Evolutionary conservation across 768 basidiomycete genomes (phyloP).

Genomic region (Phallus indusiatus): DNA sequence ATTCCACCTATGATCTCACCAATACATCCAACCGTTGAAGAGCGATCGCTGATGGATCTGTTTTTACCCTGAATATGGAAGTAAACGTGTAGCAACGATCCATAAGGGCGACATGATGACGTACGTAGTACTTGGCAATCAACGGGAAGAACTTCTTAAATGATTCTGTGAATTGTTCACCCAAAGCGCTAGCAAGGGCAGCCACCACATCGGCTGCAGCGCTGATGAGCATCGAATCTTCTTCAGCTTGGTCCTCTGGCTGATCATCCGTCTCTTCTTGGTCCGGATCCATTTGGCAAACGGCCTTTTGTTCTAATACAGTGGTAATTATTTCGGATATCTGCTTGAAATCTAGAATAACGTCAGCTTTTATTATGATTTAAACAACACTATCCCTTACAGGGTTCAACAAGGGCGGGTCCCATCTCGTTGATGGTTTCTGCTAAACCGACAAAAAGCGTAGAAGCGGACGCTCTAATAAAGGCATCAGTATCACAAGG

Average conservation of each 20-base stretch:
- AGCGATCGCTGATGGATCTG: slow-evolving; percentile 84
- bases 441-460: slow-evolving; percentile 79
- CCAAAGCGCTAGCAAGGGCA: slow-evolving; percentile 77
- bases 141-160: slow-evolving; percentile 85
- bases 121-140: slow-evolving; percentile 85
- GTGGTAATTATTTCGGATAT: slow-evolving; percentile 76
- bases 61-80: slow-evolving; percentile 54
- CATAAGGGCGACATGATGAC: slow-evolving; percentile 21
- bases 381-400: slow-evolving; percentile 35
- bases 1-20: slow-evolving; percentile 94
- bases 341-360: slow-evolving; percentile 50
- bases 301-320: slow-evolving; percentile 87
- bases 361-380: slow-evolving; percentile 8
- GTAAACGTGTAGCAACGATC: neutral
- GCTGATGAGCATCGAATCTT: slow-evolving; percentile 90
- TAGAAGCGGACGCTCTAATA: slow-evolving; percentile 73
- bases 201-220: slow-evolving; percentile 93
- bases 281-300: slow-evolving; percentile 95
- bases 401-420: slow-evolving; percentile 69
- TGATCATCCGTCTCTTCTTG: slow-evolving; percentile 66
- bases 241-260: slow-evolving; percentile 87
- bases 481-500: slow-evolving; percentile 14
- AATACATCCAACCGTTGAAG: slow-evolving; percentile 85
- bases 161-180: slow-evolving; percentile 69
- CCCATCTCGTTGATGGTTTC: slow-evolving; percentile 92